Conservation (phyloP, 2,329 filamentous ascomycete genomes). For the Sclerotinia minor region DNA sequence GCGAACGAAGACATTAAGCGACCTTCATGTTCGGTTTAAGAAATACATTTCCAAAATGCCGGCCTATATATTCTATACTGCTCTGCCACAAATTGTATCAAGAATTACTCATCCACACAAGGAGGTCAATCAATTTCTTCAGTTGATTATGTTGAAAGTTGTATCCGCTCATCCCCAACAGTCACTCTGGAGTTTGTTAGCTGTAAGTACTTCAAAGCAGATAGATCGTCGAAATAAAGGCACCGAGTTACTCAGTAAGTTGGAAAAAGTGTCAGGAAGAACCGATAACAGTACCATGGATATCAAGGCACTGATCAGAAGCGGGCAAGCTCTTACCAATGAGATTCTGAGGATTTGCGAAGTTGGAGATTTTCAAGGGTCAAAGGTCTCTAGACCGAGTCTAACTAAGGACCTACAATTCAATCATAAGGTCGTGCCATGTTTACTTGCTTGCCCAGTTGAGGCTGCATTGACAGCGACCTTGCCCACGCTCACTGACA, state of each 20-base stretch:
- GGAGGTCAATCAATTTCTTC: conserved; percentile 74
- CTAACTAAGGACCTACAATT: conserved; percentile 78
- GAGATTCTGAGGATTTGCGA: conserved; percentile 80
- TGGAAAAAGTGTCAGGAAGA: conserved; percentile 52
- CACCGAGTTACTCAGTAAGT: conserved; percentile 52
- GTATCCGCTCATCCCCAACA: conserved; percentile 85
- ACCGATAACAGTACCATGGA: conserved; percentile 56
- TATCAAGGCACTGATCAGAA: conserved; percentile 68
- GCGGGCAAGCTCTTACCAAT: conserved; percentile 80
- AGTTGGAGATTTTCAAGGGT: conserved; percentile 70
- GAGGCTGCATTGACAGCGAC: conserved; percentile 81
- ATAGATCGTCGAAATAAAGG: conserved; percentile 63
- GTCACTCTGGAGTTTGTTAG: conserved; percentile 85
- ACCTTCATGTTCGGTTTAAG: conserved; percentile 71
- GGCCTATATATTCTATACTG: conserved; percentile 75
- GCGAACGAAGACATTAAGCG: conserved; percentile 65
- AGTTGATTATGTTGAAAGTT: conserved; percentile 82
- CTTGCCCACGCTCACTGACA: conserved; percentile 72
- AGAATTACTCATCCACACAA: conserved; percentile 84
- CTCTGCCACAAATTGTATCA: conserved; percentile 92
- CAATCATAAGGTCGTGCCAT: conserved; percentile 79
- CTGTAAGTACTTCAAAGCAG: conserved; percentile 79
- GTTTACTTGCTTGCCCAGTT: conserved; percentile 82
- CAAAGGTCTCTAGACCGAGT: conserved; percentile 66
- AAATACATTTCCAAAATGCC: conserved; percentile 76